Percentiles rank a stretch among this genome's conserved stretches.
These are phyloP conservation scores for Apostasia ramifera DNA, from an alignment of 106 monocot genomes.

Conservation along the genomic window DNA sequence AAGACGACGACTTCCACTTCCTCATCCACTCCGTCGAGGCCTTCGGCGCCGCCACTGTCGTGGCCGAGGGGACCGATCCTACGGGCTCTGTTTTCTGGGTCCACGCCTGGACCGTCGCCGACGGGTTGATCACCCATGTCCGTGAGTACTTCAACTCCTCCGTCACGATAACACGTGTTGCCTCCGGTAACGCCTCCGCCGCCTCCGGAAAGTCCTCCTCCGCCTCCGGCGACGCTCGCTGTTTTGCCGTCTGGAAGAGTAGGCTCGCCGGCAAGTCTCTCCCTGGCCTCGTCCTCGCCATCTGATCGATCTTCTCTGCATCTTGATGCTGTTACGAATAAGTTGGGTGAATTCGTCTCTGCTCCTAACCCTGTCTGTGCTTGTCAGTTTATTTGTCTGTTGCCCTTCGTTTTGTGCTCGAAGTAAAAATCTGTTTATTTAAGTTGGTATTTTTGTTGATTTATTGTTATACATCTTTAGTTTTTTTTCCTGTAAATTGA, in stretches of 20 bases:
- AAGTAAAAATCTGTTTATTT: too few relatives aligned
- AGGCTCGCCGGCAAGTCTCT: constrained; percentile 16
- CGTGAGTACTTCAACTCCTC: constrained; percentile 87
- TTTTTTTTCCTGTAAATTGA: too few relatives aligned
- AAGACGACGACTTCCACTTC: constrained; percentile 17
- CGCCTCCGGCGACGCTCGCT: neutral
- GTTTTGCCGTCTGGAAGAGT: constrained; percentile 20
- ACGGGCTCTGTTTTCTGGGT: constrained; percentile 22
- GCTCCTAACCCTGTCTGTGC: too few relatives aligned
- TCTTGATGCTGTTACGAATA: too few relatives aligned
- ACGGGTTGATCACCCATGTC: constrained; percentile 38
- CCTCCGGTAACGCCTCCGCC: neutral
- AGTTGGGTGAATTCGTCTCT: too few relatives aligned
- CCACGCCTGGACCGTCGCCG: constrained; percentile 42
- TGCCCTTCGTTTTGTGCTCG: too few relatives aligned
- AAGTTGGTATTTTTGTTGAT: too few relatives aligned
- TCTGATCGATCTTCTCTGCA: neutral
- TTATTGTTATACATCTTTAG: too few relatives aligned
- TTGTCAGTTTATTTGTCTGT: too few relatives aligned
- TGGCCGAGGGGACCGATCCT: constrained; percentile 32
- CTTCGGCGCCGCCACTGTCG: constrained; percentile 33
- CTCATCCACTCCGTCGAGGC: constrained; percentile 19
- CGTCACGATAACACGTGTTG: constrained; percentile 44
- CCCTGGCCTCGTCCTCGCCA: constrained; percentile 16
- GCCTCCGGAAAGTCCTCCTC: neutral